A percentile compares a stretch with the other conserved stretches of the same genome.
phyloP scores from a whole-genome alignment of 106 monocot genomes.

The Amphibolis antarctica region DNA sequence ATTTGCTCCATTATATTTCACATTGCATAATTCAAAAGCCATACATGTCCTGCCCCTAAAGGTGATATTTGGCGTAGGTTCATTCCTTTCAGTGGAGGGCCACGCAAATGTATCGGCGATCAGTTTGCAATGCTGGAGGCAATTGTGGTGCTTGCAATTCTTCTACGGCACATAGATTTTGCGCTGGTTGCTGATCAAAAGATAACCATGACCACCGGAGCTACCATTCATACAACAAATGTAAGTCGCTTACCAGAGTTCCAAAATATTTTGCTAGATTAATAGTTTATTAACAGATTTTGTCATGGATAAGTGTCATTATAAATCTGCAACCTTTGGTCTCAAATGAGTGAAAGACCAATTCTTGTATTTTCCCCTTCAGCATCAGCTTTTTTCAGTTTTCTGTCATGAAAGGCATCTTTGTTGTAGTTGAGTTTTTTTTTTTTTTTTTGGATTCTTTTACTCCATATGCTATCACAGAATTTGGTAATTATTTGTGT shows the following conservation, averaged over 20 bases:
- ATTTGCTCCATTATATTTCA: not conserved
- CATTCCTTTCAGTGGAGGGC: constrained; percentile 96
- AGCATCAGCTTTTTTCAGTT: too few relatives aligned
- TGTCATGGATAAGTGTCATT: not conserved
- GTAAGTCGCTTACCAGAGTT: too few relatives aligned
- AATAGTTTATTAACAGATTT: not conserved
- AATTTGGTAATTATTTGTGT: too few relatives aligned
- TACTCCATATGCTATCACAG: too few relatives aligned
- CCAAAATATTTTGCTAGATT: not conserved
- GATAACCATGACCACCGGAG: constrained; percentile 96
- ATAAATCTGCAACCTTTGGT: not conserved
- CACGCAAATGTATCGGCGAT: constrained; percentile 94
- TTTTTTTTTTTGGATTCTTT: too few relatives aligned
- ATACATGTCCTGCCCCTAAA: not conserved
- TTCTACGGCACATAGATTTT: constrained; percentile 67
- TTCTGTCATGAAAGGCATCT: not conserved
- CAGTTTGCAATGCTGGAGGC: constrained; percentile 96
- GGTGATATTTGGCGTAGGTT: constrained; percentile 30
- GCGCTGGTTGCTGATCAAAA: constrained; percentile 79
- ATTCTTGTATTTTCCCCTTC: not conserved
- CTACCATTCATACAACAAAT: constrained; percentile 92
- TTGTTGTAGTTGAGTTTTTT: not conserved
- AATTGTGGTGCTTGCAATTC: constrained; percentile 65
- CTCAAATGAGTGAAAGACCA: not conserved
- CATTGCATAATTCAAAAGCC: not conserved